phyloP scores from a whole-genome alignment of 2,329 filamentous ascomycete species.

The Sporothrix globosa region DNA sequence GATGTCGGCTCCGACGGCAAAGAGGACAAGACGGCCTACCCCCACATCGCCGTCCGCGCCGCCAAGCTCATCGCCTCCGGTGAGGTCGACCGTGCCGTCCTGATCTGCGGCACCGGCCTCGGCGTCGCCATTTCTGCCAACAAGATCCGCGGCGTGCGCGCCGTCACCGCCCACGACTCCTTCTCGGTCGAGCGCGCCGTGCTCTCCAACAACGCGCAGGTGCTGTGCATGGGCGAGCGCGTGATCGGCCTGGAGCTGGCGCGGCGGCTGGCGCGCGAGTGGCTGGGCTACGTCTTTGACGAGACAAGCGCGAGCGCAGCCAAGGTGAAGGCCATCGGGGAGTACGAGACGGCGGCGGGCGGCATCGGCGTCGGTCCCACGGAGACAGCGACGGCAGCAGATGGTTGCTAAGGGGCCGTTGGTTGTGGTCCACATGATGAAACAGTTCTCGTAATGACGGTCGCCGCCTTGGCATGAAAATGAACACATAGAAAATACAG shows the following conservation, averaged over 20 bases:
- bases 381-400: slow-evolving; percentile 36
- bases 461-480: neutral
- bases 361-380: slow-evolving; percentile 36
- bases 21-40: slow-evolving; percentile 79
- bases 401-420: slow-evolving; percentile 13
- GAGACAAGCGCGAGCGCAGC: slow-evolving; percentile 59
- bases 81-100: slow-evolving; percentile 61
- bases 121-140: slow-evolving; percentile 89
- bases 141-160: slow-evolving; percentile 80
- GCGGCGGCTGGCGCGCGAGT: slow-evolving; percentile 75
- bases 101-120: slow-evolving; percentile 85
- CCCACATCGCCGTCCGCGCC: slow-evolving; percentile 60
- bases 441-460: neutral
- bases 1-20: slow-evolving; percentile 72
- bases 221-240: slow-evolving; percentile 82
- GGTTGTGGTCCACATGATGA: too few relatives aligned
- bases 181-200: slow-evolving; percentile 82
- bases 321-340: slow-evolving; percentile 50
- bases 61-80: slow-evolving; percentile 36
- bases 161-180: slow-evolving; percentile 87
- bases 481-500: neutral
- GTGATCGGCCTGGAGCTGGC: slow-evolving; percentile 82
- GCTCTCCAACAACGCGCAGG: slow-evolving; percentile 83
- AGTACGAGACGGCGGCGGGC: slow-evolving; percentile 42
- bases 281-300: slow-evolving; percentile 83